Evolutionary conservation across 805 yeast genomes (phyloP).

Genomic region (Yarrowia bubula): DNA sequence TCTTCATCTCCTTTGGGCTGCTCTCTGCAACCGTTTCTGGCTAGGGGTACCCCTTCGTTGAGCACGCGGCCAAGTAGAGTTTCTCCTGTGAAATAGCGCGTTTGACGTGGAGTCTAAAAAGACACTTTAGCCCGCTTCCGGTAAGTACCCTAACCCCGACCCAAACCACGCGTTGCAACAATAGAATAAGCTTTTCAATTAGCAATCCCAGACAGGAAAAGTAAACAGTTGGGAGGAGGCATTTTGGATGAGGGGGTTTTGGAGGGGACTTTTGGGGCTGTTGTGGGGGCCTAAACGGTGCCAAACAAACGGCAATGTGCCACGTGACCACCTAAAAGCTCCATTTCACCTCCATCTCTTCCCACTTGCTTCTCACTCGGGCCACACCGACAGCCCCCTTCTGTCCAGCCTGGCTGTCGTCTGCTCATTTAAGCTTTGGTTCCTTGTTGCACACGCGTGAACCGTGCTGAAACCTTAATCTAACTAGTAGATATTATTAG

Average conservation of each 20-base stretch:
- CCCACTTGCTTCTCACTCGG: not conserved
- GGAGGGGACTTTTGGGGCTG: not conserved
- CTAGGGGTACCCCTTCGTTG: not conserved
- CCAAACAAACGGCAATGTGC: no score
- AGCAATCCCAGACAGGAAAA: constrained; percentile 22
- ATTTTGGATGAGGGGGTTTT: no score
- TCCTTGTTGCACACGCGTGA: constrained; percentile 5
- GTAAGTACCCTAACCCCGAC: constrained; percentile 17
- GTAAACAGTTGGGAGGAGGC: constrained; percentile 13
- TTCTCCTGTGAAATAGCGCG: not conserved
- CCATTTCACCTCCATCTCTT: not conserved
- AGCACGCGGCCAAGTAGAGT: not conserved
- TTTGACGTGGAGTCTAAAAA: not conserved
- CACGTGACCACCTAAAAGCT: no score
- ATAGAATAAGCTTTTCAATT: constrained; percentile 15
- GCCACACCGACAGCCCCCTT: not conserved
- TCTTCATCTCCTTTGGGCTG: not conserved
- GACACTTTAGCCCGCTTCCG: constrained; percentile 1
- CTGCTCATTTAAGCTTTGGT: not conserved
- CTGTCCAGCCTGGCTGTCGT: not conserved
- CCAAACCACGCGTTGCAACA: constrained; percentile 12
- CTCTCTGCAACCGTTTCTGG: not conserved
- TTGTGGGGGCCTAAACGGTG: no score
- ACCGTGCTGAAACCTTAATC: constrained; percentile 15
- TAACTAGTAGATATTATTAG: constrained; percentile 9